Percentiles rank a stretch among this genome's conserved stretches.
Conservation (phyloP, 345 rosid species). For the Eutrema heterophyllum region DNA sequence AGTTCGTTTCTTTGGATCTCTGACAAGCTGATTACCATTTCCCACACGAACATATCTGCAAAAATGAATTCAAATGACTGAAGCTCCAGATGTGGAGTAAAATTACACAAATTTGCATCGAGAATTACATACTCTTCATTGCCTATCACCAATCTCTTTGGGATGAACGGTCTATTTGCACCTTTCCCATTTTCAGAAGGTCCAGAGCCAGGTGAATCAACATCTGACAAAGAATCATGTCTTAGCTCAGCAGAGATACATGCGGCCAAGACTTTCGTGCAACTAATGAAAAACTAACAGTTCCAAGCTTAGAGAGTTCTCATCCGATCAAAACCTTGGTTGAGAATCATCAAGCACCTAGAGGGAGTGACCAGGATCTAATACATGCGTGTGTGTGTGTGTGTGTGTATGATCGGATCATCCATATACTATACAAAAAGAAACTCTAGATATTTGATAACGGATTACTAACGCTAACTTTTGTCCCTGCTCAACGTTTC, state of each 20-base stretch:
- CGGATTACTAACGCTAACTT: not conserved
- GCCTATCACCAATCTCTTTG: slow-evolving; percentile 87
- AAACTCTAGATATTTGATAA: not conserved
- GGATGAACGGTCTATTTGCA: slow-evolving; percentile 61
- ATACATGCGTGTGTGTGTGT: not conserved
- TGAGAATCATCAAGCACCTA: slow-evolving; percentile 16
- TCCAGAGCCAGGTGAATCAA: slow-evolving; percentile 40
- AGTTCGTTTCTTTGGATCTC: slow-evolving; percentile 90
- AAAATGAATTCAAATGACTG: slow-evolving; percentile 3
- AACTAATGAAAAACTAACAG: not conserved
- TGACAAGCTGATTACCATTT: slow-evolving; percentile 87
- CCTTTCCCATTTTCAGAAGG: slow-evolving; percentile 38
- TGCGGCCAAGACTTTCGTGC: not conserved
- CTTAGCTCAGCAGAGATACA: slow-evolving; percentile 1
- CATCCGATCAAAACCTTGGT: not conserved
- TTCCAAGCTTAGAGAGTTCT: slow-evolving; percentile 17
- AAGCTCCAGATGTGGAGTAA: not conserved
- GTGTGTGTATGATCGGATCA: not conserved
- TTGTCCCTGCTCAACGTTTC: not conserved
- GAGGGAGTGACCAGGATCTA: not conserved
- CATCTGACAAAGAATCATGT: slow-evolving; percentile 42
- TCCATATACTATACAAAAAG: not conserved
- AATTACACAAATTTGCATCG: not conserved
- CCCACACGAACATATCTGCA: slow-evolving; percentile 94
- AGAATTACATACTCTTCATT: slow-evolving; percentile 78